Evolutionary conservation across 2,329 filamentous ascomycete genomes (phyloP).

Genomic region (Colletotrichum coccodes): DNA sequence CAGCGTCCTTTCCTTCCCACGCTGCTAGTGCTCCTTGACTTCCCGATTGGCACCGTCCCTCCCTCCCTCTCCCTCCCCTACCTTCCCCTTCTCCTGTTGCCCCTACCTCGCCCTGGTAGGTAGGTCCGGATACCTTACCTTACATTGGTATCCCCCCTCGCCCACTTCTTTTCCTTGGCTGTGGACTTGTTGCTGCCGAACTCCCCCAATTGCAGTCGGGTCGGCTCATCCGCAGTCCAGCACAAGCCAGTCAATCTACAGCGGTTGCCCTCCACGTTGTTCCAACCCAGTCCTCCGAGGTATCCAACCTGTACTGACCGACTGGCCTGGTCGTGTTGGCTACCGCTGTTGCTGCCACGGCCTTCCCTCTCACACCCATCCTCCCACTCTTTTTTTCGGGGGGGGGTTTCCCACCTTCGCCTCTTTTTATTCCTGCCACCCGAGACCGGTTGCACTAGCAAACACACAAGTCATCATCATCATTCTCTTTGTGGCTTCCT

Average conservation of each 20-base stretch:
- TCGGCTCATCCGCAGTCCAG: not conserved
- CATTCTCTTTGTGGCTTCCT: slow-evolving; percentile 24
- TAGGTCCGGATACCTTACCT: slow-evolving; percentile 7
- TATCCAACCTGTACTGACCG: not conserved
- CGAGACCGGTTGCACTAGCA: slow-evolving; percentile 17
- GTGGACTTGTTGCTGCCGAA: slow-evolving; percentile 20
- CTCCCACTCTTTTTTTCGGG: not conserved
- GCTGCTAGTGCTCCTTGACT: slow-evolving; percentile 9
- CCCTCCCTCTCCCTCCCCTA: not conserved
- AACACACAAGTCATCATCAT: slow-evolving; percentile 31
- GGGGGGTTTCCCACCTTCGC: not conserved
- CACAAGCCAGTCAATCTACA: slow-evolving; percentile 8
- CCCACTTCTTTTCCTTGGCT: slow-evolving; percentile 29
- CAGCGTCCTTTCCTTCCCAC: not conserved
- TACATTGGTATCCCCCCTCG: slow-evolving; percentile 14
- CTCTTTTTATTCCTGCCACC: slow-evolving; percentile 14
- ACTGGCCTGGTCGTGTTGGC: not conserved
- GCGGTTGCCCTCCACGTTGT: slow-evolving; percentile 2
- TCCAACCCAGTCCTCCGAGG: not conserved
- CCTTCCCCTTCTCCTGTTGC: not conserved
- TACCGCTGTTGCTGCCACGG: not conserved
- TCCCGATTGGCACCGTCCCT: slow-evolving; percentile 14
- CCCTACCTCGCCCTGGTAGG: not conserved
- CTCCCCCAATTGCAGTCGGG: slow-evolving; percentile 11
- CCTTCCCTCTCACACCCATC: slow-evolving; percentile 5